These are phyloP conservation scores for Candida cerambycidarum DNA, from an alignment of 805 yeast species.

Conservation along the genomic window DNA sequence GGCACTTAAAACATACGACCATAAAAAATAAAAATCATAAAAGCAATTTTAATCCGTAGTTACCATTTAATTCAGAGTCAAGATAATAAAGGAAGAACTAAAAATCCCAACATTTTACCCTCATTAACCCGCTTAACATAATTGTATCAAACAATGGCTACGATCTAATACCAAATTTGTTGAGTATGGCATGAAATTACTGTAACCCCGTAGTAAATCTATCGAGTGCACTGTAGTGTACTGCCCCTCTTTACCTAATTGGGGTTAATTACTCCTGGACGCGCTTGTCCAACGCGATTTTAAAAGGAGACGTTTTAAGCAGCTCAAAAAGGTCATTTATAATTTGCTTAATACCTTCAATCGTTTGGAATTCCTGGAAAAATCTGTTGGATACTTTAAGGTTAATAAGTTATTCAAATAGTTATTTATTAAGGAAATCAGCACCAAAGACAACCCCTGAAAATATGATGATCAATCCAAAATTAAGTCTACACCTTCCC, in stretches of 20 bases:
- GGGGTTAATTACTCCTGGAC: slow-evolving; percentile 1
- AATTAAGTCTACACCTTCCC: slow-evolving; percentile 33
- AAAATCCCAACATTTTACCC: slow-evolving; percentile 1
- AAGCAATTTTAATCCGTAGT: neutral
- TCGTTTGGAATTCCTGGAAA: neutral
- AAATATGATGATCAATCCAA: slow-evolving; percentile 24
- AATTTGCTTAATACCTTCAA: neutral
- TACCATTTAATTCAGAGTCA: neutral
- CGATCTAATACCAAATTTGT: neutral
- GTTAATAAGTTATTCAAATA: no score
- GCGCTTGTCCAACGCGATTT: slow-evolving; percentile 8
- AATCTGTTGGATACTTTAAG: neutral
- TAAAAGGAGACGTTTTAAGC: neutral
- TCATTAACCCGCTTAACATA: neutral
- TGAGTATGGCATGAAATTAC: neutral
- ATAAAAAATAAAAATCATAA: neutral
- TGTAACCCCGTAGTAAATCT: neutral
- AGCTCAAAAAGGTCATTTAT: slow-evolving; percentile 1
- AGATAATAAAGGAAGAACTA: neutral
- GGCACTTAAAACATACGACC: no score
- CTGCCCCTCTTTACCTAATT: slow-evolving; percentile 3
- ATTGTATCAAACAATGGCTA: neutral
- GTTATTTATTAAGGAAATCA: neutral
- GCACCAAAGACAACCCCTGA: neutral
- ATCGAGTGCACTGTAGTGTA: neutral